Evolutionary conservation across 257 asterid genomes (phyloP).

Genomic region (Hygrophila difformis): DNA sequence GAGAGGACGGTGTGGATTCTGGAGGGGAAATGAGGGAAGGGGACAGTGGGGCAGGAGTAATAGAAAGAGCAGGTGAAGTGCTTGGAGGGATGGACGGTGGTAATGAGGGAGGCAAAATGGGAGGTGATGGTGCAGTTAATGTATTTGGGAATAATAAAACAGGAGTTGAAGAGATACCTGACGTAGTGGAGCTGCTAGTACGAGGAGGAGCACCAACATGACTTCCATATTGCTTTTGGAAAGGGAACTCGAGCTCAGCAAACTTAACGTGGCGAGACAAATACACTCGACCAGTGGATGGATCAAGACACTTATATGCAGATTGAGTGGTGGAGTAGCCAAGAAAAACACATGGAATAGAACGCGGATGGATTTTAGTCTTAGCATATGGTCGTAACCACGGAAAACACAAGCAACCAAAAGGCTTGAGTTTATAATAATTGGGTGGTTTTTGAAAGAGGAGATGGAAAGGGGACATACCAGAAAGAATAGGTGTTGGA

Average conservation of each 20-base stretch:
- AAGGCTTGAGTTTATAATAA: neutral
- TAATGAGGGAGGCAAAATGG: too few species aligned
- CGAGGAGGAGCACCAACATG: neutral
- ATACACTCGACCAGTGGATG: neutral
- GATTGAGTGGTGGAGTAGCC: neutral
- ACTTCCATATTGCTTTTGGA: neutral
- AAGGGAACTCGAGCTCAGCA: neutral
- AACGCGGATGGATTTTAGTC: neutral
- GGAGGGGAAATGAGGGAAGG: too few species aligned
- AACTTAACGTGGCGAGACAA: conserved; percentile 1
- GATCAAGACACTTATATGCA: neutral
- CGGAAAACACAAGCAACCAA: conserved; percentile 6
- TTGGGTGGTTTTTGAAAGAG: neutral
- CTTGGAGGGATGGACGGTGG: too few species aligned
- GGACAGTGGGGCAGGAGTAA: too few species aligned
- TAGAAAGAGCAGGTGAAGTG: too few species aligned
- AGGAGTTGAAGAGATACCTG: too few species aligned
- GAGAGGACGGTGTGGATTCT: too few species aligned
- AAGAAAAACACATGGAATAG: neutral
- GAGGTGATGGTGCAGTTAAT: too few species aligned
- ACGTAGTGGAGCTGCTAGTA: too few species aligned
- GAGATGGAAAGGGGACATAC: neutral
- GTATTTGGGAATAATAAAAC: too few species aligned
- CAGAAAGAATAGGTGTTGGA: neutral
- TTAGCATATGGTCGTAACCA: conserved; percentile 2